Conservation (phyloP, 305 asterid species). For the Ajuga reptans region DNA sequence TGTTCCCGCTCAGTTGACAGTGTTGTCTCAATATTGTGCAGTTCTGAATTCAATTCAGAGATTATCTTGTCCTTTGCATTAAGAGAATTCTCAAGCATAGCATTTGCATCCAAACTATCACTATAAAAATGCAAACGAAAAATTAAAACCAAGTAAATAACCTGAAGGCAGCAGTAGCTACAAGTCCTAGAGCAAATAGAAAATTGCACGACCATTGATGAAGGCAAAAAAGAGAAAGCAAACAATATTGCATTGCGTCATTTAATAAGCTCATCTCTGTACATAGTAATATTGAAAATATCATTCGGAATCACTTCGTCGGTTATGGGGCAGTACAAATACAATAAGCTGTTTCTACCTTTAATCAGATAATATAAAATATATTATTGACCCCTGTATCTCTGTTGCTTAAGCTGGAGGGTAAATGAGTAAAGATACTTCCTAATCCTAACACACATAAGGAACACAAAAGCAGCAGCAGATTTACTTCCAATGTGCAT, state of each 20-base stretch:
- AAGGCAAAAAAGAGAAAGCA: neutral
- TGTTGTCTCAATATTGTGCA: conserved; percentile 80
- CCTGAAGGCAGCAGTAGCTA: neutral
- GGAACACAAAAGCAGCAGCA: neutral
- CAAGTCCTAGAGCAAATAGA: conserved; percentile 9
- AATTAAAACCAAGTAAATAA: conserved; percentile 13
- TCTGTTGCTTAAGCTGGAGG: neutral
- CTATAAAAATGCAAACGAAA: conserved; percentile 36
- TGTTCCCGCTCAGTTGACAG: conserved; percentile 74
- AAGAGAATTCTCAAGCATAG: conserved; percentile 81
- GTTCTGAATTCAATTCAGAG: conserved; percentile 86
- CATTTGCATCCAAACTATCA: conserved; percentile 61
- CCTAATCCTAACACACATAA: neutral
- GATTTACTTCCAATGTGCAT: conserved; percentile 1
- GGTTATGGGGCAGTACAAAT: neutral
- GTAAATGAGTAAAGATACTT: neutral
- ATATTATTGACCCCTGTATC: neutral
- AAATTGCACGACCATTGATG: conserved; percentile 1
- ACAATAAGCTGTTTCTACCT: neutral
- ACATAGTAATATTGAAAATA: conserved; percentile 1
- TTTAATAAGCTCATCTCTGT: neutral
- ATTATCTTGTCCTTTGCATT: conserved; percentile 87
- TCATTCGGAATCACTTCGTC: neutral
- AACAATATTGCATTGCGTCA: conserved; percentile 1
- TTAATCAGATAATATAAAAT: neutral